These are phyloP conservation scores for Talaromyces sp. DNA, from an alignment of 2,329 filamentous ascomycete genomes.

Conservation along the genomic window DNA sequence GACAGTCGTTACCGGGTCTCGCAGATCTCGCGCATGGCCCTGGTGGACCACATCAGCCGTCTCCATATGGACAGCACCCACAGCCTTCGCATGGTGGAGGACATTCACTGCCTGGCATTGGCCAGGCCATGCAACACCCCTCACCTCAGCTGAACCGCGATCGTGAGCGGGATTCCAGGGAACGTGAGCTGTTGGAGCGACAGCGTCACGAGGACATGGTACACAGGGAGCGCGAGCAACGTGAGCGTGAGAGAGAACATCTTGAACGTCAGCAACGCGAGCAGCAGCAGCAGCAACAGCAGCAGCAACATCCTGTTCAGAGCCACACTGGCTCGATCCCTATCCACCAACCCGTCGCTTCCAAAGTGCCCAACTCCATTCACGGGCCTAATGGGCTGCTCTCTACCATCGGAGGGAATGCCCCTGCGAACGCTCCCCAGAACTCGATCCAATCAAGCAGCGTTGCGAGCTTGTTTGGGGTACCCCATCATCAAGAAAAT, in stretches of 20 bases:
- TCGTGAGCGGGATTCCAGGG: slow-evolving; percentile 48
- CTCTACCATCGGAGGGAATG: slow-evolving; percentile 62
- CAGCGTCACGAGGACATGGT: slow-evolving; percentile 54
- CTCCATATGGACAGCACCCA: slow-evolving; percentile 39
- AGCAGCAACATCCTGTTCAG: slow-evolving; percentile 60
- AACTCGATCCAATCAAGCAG: slow-evolving; percentile 55
- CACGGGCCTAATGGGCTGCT: slow-evolving; percentile 89
- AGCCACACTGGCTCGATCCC: slow-evolving; percentile 83
- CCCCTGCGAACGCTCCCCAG: slow-evolving; percentile 49
- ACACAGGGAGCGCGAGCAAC: slow-evolving; percentile 52
- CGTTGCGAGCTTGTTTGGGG: slow-evolving; percentile 63
- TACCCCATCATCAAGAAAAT: slow-evolving; percentile 53
- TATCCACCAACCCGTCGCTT: slow-evolving; percentile 89
- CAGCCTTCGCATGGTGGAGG: slow-evolving; percentile 30
- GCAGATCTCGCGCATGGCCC: slow-evolving; percentile 43
- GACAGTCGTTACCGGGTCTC: slow-evolving; percentile 42
- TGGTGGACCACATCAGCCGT: slow-evolving; percentile 35
- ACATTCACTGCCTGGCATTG: slow-evolving; percentile 37
- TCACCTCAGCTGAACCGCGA: slow-evolving; percentile 40
- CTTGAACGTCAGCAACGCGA: slow-evolving; percentile 49
- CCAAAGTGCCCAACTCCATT: slow-evolving; percentile 72
- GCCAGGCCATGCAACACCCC: slow-evolving; percentile 38
- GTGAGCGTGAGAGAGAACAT: slow-evolving; percentile 48
- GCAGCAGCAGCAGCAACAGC: slow-evolving; percentile 52
- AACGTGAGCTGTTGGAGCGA: slow-evolving; percentile 48